A percentile compares a stretch with the other conserved stretches of the same genome.
Conservation (phyloP, 768 basidiomycete genomes). For the Rhizopogon sp. region DNA sequence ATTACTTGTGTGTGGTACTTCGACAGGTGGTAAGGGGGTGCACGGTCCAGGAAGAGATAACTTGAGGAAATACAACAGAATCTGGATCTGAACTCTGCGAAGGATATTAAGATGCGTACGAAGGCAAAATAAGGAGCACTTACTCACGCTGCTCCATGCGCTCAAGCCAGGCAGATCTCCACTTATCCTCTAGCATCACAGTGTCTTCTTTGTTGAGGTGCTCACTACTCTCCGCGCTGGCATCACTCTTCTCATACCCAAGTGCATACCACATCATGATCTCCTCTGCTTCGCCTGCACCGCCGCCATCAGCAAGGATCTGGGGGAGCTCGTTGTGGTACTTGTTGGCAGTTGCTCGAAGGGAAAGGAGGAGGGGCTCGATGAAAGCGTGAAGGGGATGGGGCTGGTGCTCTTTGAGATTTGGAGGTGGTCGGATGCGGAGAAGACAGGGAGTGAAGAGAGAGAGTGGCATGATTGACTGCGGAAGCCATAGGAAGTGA, state of each 20-base stretch:
- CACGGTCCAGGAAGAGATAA: conserved; percentile 52
- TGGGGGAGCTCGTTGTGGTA: conserved; percentile 61
- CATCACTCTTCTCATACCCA: conserved; percentile 51
- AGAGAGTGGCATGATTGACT: conserved; percentile 71
- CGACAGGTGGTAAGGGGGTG: conserved; percentile 23
- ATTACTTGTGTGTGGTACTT: conserved; percentile 15
- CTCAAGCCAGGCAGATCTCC: conserved; percentile 54
- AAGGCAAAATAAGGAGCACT: conserved; percentile 11
- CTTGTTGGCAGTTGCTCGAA: conserved; percentile 49
- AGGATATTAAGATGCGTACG: neutral
- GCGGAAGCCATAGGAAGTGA: conserved; percentile 69
- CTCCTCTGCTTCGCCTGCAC: conserved; percentile 62
- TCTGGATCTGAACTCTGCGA: conserved; percentile 69
- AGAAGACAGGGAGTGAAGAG: conserved; percentile 51
- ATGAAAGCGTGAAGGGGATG: conserved; percentile 58
- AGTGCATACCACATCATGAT: conserved; percentile 75
- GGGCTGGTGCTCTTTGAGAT: conserved; percentile 19
- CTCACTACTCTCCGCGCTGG: conserved; percentile 22
- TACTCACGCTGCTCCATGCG: conserved; percentile 69
- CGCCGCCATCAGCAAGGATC: conserved; percentile 54
- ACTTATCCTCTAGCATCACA: conserved; percentile 41
- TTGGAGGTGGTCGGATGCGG: conserved; percentile 36
- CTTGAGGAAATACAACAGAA: conserved; percentile 62
- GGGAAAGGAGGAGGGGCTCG: conserved; percentile 59
- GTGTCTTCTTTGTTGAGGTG: conserved; percentile 14